Base-by-base conservation (phyloP, 2,329 filamentous ascomycete species). In the Hypoxylon sp. region DNA sequence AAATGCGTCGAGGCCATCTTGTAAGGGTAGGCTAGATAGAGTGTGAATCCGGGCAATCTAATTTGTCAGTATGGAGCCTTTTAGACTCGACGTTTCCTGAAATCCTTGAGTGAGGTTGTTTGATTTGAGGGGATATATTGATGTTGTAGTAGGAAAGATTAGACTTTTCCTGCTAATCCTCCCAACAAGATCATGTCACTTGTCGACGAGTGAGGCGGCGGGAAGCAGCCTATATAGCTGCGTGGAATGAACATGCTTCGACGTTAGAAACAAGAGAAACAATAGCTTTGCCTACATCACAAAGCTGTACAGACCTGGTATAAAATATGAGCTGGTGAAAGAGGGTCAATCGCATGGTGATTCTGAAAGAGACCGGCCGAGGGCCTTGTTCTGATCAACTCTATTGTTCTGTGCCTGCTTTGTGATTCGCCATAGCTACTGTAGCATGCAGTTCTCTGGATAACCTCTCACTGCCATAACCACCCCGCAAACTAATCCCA, bases 361-460 rank as follows among this genome's bases (percentile, higher is more conserved):
- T 5, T 35, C 40, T 21, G 27, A 24, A 46, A 46, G 23, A 29
- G 4, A 37, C 21, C 11, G n/a, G 41, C 18, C 42, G 43, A 35
- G 15, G 37, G 49, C 43, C 33, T 50, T 38, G 29, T 23, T 50
- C 41, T 37, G 31, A 59, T 53, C 42, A 58, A 60, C 47, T 56
- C 6, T 58, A 60, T 63, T 65, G 54, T 63, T 56, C 48, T 57
- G 45, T 60, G 42, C 26, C 43, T 64, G 50, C 54, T 55, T 55
- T 64, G 47, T 58, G 41, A 26, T 52, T 23, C 27, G 43, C 43
- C 43, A 60, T 48, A 59, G 47, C 37, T 51, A 48, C 51, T 41
- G n/a, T n/a, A 46, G 17, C 46, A 54, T 42, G 33, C 15, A 13
- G 35, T 48, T 46, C 41, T 38, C 18, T 35, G 31, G 33, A 27